Evolutionary conservation across 2,329 filamentous ascomycete genomes (phyloP).

Genomic region (Cladosporium phlei): DNA sequence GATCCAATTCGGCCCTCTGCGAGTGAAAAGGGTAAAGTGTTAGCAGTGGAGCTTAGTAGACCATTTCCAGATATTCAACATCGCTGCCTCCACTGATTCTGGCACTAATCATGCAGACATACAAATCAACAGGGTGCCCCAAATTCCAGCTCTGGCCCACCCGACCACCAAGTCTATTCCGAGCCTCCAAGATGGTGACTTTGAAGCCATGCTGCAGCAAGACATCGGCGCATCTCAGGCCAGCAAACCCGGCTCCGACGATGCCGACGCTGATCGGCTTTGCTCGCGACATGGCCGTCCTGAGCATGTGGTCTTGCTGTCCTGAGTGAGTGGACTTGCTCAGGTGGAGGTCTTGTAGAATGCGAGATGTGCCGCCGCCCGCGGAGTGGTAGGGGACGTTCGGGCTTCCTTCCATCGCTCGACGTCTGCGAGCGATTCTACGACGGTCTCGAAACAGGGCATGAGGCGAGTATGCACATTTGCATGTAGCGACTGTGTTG

Average conservation of each 20-base stretch:
- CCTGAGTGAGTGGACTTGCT: neutral
- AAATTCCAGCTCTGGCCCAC: constrained; percentile 39
- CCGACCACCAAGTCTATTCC: constrained; percentile 63
- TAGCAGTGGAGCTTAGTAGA: neutral
- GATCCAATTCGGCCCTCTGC: constrained; percentile 73
- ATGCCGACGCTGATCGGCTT: constrained; percentile 47
- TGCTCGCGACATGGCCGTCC: constrained; percentile 11
- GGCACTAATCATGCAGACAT: no score
- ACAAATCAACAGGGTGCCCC: constrained; percentile 55
- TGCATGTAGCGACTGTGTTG: no score
- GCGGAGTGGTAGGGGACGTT: constrained; percentile 1
- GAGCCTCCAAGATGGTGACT: constrained; percentile 66
- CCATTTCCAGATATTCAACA: neutral
- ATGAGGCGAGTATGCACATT: no score
- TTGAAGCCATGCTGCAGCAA: constrained; percentile 60
- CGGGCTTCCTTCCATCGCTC: constrained; percentile 4
- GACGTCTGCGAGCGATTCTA: neutral
- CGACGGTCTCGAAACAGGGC: no score
- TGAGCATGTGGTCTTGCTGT: constrained; percentile 8
- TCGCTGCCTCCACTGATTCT: neutral
- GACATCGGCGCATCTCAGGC: constrained; percentile 66
- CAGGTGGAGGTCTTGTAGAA: constrained; percentile 11
- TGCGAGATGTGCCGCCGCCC: constrained; percentile 14
- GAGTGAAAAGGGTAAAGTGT: neutral
- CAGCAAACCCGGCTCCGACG: constrained; percentile 66